phyloP scores from a whole-genome alignment of 495 filamentous ascomycete species.

The Hyaloscypha variabilis region DNA sequence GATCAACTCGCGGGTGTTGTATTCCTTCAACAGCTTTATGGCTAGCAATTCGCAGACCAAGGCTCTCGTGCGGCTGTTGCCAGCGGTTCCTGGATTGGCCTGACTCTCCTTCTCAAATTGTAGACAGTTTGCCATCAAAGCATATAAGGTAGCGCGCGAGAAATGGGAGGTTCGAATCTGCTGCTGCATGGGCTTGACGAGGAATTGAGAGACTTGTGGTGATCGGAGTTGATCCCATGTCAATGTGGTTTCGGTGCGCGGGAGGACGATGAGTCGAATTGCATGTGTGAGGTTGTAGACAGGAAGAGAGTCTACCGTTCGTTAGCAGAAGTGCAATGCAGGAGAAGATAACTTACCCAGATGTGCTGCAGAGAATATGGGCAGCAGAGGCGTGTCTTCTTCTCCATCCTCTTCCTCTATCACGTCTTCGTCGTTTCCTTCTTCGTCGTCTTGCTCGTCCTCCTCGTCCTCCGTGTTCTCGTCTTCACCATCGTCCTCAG shows the following conservation, averaged over 20 bases:
- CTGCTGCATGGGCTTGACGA: conserved; percentile 88
- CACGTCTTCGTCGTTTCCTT: conserved; percentile 46
- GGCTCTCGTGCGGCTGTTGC: conserved; percentile 78
- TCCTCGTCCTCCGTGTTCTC: conserved; percentile 41
- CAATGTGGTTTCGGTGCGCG: conserved; percentile 85
- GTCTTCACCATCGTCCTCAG: conserved; percentile 53
- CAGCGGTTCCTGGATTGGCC: conserved; percentile 77
- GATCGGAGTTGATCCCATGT: conserved; percentile 96
- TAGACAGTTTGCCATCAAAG: conserved; percentile 87
- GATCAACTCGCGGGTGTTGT: conserved; percentile 81
- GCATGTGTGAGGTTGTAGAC: conserved; percentile 89
- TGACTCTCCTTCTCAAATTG: conserved; percentile 90
- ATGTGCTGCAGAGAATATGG: conserved; percentile 81
- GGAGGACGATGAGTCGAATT: conserved; percentile 78
- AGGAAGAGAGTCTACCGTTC: conserved; percentile 66
- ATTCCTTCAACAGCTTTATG: conserved; percentile 86
- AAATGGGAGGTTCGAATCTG: conserved; percentile 80
- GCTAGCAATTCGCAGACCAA: conserved; percentile 91
- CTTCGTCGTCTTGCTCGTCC: conserved; percentile 40
- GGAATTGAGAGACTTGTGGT: conserved; percentile 92
- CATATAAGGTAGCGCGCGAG: conserved; percentile 83
- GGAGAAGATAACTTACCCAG: conserved; percentile 56
- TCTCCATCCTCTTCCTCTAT: conserved; percentile 57
- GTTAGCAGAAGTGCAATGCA: conserved; percentile 35
- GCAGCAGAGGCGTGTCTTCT: conserved; percentile 66